Conservation (phyloP, 257 asterid genomes). For the Plantago ovata region DNA sequence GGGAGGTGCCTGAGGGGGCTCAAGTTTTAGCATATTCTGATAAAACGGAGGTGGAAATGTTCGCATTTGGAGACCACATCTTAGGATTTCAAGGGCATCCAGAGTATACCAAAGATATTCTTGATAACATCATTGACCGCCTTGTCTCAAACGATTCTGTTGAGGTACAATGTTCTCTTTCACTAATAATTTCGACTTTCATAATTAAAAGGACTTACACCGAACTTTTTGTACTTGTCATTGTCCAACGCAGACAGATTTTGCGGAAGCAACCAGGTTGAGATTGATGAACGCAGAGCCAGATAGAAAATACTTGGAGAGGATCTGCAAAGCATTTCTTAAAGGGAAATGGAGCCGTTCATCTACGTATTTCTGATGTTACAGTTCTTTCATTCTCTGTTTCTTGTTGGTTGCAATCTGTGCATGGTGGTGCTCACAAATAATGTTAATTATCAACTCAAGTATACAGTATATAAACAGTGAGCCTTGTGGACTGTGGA, state of each 20-base stretch:
- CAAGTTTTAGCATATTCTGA: slow-evolving; percentile 57
- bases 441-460: no score
- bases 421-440: no score
- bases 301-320: slow-evolving; percentile 50
- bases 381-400: no score
- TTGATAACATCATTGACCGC: slow-evolving; percentile 55
- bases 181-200: no score
- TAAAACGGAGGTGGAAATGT: slow-evolving; percentile 69
- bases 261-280: slow-evolving; percentile 39
- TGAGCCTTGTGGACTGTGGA: no score
- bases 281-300: slow-evolving; percentile 35
- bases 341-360: slow-evolving; percentile 30
- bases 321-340: slow-evolving; percentile 53
- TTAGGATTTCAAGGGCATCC: slow-evolving; percentile 87
- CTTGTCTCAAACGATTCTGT: slow-evolving; percentile 37
- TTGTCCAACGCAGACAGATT: slow-evolving; percentile 16
- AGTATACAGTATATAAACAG: no score
- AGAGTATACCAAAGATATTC: slow-evolving; percentile 68
- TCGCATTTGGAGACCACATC: slow-evolving; percentile 42
- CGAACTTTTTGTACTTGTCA: background rate
- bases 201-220: no score
- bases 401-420: no score
- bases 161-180: slow-evolving; percentile 17
- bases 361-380: no score
- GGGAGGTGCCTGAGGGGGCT: slow-evolving; percentile 72